A percentile compares a stretch with the other conserved stretches of the same genome.
These are phyloP conservation scores for Myochromella boudieri DNA, from an alignment of 768 basidiomycete genomes.

Conservation along the genomic window DNA sequence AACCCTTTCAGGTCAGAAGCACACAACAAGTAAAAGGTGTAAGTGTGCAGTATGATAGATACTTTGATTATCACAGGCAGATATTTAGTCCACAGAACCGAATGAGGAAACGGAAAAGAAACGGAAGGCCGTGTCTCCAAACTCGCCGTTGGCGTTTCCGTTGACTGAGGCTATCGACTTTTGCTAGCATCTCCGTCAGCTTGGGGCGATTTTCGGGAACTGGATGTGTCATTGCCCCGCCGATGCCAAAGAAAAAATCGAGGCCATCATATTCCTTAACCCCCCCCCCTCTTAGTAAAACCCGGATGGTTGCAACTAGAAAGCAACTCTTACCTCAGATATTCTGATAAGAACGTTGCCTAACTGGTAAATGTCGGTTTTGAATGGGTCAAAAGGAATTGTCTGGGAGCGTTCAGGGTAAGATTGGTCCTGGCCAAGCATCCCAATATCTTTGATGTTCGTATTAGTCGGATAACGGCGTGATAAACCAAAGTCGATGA, in stretches of 20 bases:
- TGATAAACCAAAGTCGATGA: background rate
- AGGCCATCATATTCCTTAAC: background rate
- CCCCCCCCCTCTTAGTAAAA: background rate
- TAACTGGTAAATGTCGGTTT: constrained; percentile 1
- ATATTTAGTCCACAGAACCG: background rate
- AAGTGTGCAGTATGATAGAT: too few relatives aligned
- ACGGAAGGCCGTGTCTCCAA: background rate
- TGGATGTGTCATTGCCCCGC: background rate
- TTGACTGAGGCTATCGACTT: background rate
- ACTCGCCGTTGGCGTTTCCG: background rate
- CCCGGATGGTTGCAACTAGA: background rate
- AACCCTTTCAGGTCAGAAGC: too few relatives aligned
- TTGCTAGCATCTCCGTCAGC: background rate
- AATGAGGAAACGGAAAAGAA: background rate
- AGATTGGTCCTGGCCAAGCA: too few relatives aligned
- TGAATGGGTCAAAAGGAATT: too few relatives aligned
- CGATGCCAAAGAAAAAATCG: background rate
- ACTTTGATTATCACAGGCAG: too few relatives aligned
- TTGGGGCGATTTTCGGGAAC: background rate
- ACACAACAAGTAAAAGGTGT: too few relatives aligned
- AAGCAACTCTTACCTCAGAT: background rate
- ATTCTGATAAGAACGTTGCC: background rate
- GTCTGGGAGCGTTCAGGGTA: too few relatives aligned
- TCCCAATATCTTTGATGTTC: too few relatives aligned
- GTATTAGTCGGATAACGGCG: too few relatives aligned